Evolutionary conservation across 1,284 basidiomycete species (phyloP).

Genomic region (Caloboletus inedulis): DNA sequence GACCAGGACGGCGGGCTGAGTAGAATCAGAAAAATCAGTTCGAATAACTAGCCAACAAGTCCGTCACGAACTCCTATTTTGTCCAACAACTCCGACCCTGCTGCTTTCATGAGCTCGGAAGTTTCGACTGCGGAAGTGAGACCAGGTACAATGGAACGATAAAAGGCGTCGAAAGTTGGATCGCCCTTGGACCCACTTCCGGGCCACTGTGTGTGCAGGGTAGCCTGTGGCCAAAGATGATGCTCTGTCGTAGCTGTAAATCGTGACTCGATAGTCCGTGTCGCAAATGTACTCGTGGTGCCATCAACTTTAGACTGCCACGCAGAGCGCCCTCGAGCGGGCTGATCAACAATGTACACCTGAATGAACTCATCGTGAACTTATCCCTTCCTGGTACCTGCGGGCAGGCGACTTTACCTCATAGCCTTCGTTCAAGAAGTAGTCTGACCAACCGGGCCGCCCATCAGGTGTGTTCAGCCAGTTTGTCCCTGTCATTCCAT

Average conservation of each 20-base stretch:
- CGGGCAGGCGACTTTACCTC: constrained; percentile 32
- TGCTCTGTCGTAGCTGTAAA: constrained; percentile 43
- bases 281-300: constrained; percentile 30
- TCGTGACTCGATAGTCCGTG: constrained; percentile 37
- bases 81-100: constrained; percentile 31
- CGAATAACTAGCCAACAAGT: background rate
- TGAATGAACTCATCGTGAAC: constrained; percentile 18
- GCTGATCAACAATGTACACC: constrained; percentile 53
- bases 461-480: constrained; percentile 52
- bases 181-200: constrained; percentile 48
- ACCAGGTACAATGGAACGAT: constrained; percentile 35
- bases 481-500: constrained; percentile 48
- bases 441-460: constrained; percentile 48
- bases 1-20: constrained; percentile 42
- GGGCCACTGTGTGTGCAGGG: constrained; percentile 50
- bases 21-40: constrained; percentile 1
- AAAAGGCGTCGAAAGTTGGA: constrained; percentile 44
- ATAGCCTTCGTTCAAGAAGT: constrained; percentile 45
- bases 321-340: constrained; percentile 45
- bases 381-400: background rate
- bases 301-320: constrained; percentile 45
- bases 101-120: constrained; percentile 29
- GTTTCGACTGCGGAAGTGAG: constrained; percentile 25
- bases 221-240: constrained; percentile 46
- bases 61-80: constrained; percentile 28